phyloP scores from a whole-genome alignment of 1,284 basidiomycete species.

The Sutorius eximius region DNA sequence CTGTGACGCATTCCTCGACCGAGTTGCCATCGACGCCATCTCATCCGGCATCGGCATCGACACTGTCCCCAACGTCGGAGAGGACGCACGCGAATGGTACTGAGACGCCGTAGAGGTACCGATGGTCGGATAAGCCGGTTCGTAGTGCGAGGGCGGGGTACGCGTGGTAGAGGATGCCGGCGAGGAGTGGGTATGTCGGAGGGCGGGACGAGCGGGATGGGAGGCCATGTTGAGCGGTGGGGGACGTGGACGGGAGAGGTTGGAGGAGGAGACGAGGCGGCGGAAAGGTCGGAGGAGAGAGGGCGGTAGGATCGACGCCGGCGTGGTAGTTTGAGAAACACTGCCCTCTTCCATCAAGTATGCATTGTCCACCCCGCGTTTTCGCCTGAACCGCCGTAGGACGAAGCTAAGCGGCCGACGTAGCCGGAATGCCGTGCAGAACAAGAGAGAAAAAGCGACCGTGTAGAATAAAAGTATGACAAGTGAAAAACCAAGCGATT shows the following conservation, averaged over 20 bases:
- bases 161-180: constrained; percentile 24
- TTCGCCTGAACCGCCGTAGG: constrained; percentile 49
- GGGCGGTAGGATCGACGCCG: constrained; percentile 31
- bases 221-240: constrained; percentile 30
- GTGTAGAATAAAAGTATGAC: constrained; percentile 58
- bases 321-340: constrained; percentile 29
- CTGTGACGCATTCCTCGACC: constrained; percentile 66
- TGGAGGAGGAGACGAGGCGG: constrained; percentile 36
- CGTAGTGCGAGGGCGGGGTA: constrained; percentile 17
- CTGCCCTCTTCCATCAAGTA: constrained; percentile 64
- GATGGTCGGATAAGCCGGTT: constrained; percentile 21
- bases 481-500: constrained; percentile 69
- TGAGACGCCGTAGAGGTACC: constrained; percentile 34
- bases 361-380: constrained; percentile 40
- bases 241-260: constrained; percentile 31
- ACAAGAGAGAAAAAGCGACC: constrained; percentile 41
- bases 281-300: constrained; percentile 42
- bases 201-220: constrained; percentile 20
- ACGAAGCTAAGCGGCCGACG: constrained; percentile 51
- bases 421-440: constrained; percentile 52
- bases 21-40: constrained; percentile 37
- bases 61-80: constrained; percentile 36
- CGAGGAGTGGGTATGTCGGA: constrained; percentile 25
- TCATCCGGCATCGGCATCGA: constrained; percentile 23
- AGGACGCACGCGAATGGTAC: constrained; percentile 36